These are phyloP conservation scores for Pythium dissotocum DNA, from an alignment of 352 stramenopile genomes.

Conservation along the genomic window DNA sequence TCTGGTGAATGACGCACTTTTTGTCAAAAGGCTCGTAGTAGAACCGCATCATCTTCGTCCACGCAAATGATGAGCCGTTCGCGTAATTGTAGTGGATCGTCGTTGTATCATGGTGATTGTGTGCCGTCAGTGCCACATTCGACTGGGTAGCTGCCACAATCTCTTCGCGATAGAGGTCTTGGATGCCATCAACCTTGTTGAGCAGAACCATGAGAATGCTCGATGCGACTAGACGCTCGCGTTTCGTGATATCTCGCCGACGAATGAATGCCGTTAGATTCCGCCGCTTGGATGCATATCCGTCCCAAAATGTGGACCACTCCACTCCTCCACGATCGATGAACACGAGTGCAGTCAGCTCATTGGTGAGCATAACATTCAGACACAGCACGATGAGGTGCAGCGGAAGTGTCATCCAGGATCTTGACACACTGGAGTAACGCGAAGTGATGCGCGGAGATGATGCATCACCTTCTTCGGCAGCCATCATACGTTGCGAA, in stretches of 20 bases:
- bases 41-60: slow-evolving; percentile 63
- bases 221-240: slow-evolving; percentile 39
- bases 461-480: background rate
- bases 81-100: slow-evolving; percentile 47
- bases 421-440: slow-evolving; percentile 2
- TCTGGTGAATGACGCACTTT: slow-evolving; percentile 55
- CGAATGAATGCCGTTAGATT: slow-evolving; percentile 50
- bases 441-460: background rate
- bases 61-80: slow-evolving; percentile 49
- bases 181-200: slow-evolving; percentile 47
- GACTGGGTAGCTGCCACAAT: background rate
- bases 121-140: slow-evolving; percentile 14
- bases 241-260: slow-evolving; percentile 28
- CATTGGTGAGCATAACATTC: slow-evolving; percentile 59
- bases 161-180: slow-evolving; percentile 51
- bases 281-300: slow-evolving; percentile 45
- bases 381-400: slow-evolving; percentile 59
- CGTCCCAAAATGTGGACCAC: slow-evolving; percentile 53
- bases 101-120: slow-evolving; percentile 29
- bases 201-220: slow-evolving; percentile 52
- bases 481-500: background rate
- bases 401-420: slow-evolving; percentile 46
- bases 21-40: slow-evolving; percentile 63
- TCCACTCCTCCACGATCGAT: slow-evolving; percentile 37
- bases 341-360: slow-evolving; percentile 42